Base-by-base conservation (phyloP, 2,329 filamentous ascomycete species). In the Fusarium sp. region DNA sequence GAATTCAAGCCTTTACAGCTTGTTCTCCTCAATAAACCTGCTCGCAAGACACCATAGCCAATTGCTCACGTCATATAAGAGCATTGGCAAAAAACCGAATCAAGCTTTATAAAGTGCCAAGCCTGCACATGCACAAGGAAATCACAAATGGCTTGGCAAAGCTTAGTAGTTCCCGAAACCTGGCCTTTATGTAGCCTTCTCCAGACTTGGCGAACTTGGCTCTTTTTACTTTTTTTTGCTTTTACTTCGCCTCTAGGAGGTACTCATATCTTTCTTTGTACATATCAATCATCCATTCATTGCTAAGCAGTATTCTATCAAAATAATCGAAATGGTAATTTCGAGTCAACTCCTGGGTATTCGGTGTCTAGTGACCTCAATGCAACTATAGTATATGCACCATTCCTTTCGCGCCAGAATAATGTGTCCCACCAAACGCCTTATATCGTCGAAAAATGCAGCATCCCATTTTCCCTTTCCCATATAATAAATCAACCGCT, bases 91-190 rank as follows among this genome's bases (percentile, higher is more conserved):
- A 42, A 30, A 37, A 55, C 54, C 34, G 33, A 57, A 60, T 57
- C 57, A 73, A 70, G 71, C 72, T 67, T 73, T 70, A 51, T 46
- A 60, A 44, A 51, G 23, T 57, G 72, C 72, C 72, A 74, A 74
- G 70, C 44, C 72, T 69, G 61, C 63, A 55, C 45, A 42, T 65
- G 61, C 61, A 47, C 60, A 65, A 49, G 62, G 46, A 57, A 41
- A 42, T 40, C 50, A 51, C 15, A 38, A 57, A 36, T 20, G 68
- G 71, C 76, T 78, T 75, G 77, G 74, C 74, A 75, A 76, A 76
- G 74, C 74, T 76, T 76, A 69, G 73, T 61, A 69, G 67, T 71
- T 60, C 50, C 40, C 37, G 38, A 37, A 31, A 62, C 60, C 61
- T 72, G 62, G 65, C 65, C 68, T 63, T 42, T 70, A 59, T 44